Evolutionary conservation across 495 filamentous ascomycete species (phyloP).

Genomic region (Emericellopsis terricola): DNA sequence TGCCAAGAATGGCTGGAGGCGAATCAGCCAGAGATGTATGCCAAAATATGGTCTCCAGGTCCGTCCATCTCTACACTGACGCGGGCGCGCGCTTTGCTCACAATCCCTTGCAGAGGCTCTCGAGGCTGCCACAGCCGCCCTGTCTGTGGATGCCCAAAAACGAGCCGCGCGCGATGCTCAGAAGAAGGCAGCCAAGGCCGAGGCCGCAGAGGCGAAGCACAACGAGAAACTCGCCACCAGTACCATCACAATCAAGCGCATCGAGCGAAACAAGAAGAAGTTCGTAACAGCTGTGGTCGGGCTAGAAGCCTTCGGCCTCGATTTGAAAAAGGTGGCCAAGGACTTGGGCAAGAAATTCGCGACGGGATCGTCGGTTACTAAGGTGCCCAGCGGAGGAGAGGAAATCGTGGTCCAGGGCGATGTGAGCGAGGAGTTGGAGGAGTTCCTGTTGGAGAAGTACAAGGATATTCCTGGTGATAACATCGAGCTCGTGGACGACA

Average conservation of each 20-base stretch:
- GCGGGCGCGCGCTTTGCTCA: no score
- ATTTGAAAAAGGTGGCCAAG: constrained; percentile 79
- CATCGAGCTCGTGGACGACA: constrained; percentile 83
- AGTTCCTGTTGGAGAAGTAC: constrained; percentile 76
- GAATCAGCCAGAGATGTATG: constrained; percentile 52
- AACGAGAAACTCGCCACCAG: constrained; percentile 57
- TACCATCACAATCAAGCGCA: constrained; percentile 82
- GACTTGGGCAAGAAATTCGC: constrained; percentile 88
- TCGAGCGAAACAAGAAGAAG: constrained; percentile 96
- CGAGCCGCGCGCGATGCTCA: constrained; percentile 84
- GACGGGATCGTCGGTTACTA: constrained; percentile 83
- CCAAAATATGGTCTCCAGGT: constrained; percentile 72
- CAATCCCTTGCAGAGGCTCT: constrained; percentile 54
- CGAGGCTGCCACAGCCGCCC: constrained; percentile 60
- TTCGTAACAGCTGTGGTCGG: constrained; percentile 82
- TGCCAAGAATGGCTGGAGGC: constrained; percentile 90
- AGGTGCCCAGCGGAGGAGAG: constrained; percentile 67
- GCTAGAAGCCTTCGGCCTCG: constrained; percentile 74
- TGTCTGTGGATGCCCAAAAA: constrained; percentile 77
- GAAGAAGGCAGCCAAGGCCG: constrained; percentile 80
- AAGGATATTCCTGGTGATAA: constrained; percentile 79
- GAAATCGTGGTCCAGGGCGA: constrained; percentile 98
- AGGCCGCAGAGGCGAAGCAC: constrained; percentile 61
- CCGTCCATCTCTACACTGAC: constrained; percentile 7
- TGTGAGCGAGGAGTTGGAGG: constrained; percentile 83